Evolutionary conservation across 164 flowering plant genomes (phyloP).

Genomic region (Euptelea pleiosperma): DNA sequence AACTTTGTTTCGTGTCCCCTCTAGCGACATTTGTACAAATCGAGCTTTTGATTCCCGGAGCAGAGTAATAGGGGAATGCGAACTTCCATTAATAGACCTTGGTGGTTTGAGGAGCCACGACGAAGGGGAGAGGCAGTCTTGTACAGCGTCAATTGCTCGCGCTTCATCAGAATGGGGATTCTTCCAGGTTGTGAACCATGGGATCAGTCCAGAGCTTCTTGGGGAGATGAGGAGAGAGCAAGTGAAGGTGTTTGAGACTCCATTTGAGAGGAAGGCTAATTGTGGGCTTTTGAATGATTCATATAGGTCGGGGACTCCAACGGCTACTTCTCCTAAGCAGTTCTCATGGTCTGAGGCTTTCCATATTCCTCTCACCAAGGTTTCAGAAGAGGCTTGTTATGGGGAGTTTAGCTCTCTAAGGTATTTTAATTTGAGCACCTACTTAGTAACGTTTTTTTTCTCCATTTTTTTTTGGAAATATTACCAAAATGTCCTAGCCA

Average conservation of each 20-base stretch:
- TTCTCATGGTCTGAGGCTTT: slow-evolving; percentile 87
- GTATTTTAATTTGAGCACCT: slow-evolving; percentile 20
- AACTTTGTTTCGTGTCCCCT: slow-evolving; percentile 18
- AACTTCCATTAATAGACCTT: slow-evolving; percentile 67
- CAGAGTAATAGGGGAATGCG: slow-evolving; percentile 34
- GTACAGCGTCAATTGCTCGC: slow-evolving; percentile 33
- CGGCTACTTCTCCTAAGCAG: slow-evolving; percentile 50
- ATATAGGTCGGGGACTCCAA: slow-evolving; percentile 70
- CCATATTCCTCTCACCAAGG: slow-evolving; percentile 56
- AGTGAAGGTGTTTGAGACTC: slow-evolving; percentile 46
- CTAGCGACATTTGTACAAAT: neutral
- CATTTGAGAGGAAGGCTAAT: slow-evolving; percentile 51
- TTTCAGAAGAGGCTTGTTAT: slow-evolving; percentile 43
- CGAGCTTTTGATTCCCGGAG: neutral
- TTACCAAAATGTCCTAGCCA: neutral
- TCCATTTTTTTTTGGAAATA: neutral
- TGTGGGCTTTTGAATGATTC: slow-evolving; percentile 48
- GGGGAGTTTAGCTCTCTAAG: slow-evolving; percentile 50
- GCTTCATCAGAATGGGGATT: slow-evolving; percentile 85
- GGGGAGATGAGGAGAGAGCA: slow-evolving; percentile 64
- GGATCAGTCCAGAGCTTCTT: slow-evolving; percentile 48
- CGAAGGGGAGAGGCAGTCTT: slow-evolving; percentile 24
- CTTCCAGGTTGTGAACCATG: slow-evolving; percentile 85
- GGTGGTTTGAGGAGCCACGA: slow-evolving; percentile 26
- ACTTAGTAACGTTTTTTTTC: neutral